Evolutionary conservation across 2,329 filamentous ascomycete species (phyloP), one percentile per base, ranked within the genome.

Genomic region (Pseudocercospora pini-densiflorae): DNA sequence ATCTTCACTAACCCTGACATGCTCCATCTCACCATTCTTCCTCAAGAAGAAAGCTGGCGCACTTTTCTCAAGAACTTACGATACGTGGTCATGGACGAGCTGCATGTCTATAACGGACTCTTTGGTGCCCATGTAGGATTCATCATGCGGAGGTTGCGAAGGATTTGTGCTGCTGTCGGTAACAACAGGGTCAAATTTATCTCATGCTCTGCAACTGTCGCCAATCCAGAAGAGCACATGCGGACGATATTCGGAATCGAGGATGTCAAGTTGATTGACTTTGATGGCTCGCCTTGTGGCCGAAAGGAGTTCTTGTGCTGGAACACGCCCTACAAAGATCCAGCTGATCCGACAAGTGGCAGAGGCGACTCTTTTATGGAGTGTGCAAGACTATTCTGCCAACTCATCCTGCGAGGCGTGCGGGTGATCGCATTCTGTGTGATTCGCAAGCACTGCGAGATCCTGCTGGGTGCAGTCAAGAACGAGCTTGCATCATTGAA

Each of bases 1-100:
- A 94, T 99, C 59, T 97, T 99, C 75, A 99, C 95, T 0, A 99
- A 99, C 73, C 95, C 95, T 0, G 95, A 99, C 75, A 99, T 98
- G 94, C 85, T 99, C 40, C 95, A 99, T 72, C 88, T 97, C 36
- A 96, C 93, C 0, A 96, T 99, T 27, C 80, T 99, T 3, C 94
- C 95, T 0, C 92, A 97, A 74, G 95, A 99, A 80, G 90, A 93
- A 69, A 87, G 87, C 31, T 99, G 95, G 95, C 87, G 94, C 55
- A 88, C 87, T 0, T 98, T 97, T 72, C 79, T 99, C n/a, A 88
- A 92, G 77, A 93, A 97, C 71, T 81, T 99, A 14, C 92, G 90
- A 70, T 97, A 92, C 75, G 94, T 99, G 0, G 95, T 99, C 7
- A 79, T 83, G n/a, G 83, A 85, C 62, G 95, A 99, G 76, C 81